Percentiles rank a stretch among this genome's conserved stretches.
Evolutionary conservation across 768 basidiomycete species (phyloP).

Genomic region (Coprinellus aureogranulatus): DNA sequence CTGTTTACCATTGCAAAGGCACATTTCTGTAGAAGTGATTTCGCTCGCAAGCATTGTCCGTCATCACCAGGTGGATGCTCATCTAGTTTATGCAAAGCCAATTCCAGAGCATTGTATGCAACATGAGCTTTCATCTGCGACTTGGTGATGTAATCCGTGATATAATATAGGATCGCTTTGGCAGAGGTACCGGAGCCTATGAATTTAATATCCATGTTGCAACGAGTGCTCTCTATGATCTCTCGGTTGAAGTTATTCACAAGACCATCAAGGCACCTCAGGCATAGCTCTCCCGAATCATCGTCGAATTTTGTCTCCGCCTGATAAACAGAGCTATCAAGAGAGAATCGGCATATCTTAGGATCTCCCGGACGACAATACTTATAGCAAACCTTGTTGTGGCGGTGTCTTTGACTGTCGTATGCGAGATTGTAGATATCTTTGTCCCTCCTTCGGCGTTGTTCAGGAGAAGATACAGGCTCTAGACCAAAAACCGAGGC

Average conservation of each 20-base stretch:
- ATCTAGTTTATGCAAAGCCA: slow-evolving; percentile 29
- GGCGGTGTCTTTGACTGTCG: no score
- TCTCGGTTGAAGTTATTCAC: slow-evolving; percentile 46
- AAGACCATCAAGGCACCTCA: slow-evolving; percentile 34
- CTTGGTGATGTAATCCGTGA: slow-evolving; percentile 51
- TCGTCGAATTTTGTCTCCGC: slow-evolving; percentile 21
- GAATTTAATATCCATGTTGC: slow-evolving; percentile 50
- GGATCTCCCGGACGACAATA: slow-evolving; percentile 28
- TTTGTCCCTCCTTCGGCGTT: no score
- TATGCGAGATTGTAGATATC: no score
- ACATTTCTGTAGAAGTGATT: slow-evolving; percentile 34
- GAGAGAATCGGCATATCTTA: slow-evolving; percentile 28
- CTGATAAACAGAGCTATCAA: no score
- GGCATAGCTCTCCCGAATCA: slow-evolving; percentile 28
- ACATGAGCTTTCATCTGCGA: slow-evolving; percentile 39
- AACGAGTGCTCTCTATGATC: slow-evolving; percentile 31
- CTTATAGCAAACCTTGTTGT: no score
- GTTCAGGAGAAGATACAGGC: no score
- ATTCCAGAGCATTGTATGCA: slow-evolving; percentile 35
- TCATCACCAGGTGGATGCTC: slow-evolving; percentile 17
- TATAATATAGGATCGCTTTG: slow-evolving; percentile 44
- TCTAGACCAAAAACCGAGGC: no score
- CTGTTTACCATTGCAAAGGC: slow-evolving; percentile 33
- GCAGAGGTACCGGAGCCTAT: slow-evolving; percentile 39
- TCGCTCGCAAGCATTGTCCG: slow-evolving; percentile 18